Conservation (phyloP, 306 rosid genomes). For the Trichosanthes truncata region DNA sequence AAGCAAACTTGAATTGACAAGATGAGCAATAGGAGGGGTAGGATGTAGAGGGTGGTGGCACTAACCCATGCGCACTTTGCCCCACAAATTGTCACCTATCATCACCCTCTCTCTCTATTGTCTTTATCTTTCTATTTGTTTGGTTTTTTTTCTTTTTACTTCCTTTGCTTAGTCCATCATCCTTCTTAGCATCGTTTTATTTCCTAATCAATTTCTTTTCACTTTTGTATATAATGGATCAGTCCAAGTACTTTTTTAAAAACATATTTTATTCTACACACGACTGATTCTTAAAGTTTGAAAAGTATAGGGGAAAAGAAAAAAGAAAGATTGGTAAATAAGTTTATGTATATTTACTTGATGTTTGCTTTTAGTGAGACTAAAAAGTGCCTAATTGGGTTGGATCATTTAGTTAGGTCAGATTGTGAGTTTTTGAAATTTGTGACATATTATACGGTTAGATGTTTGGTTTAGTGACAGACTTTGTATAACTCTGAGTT, state of each 20-base stretch:
- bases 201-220: background rate
- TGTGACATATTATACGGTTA: background rate
- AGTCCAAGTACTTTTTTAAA: background rate
- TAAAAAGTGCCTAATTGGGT: background rate
- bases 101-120: slow-evolving; percentile 33
- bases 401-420: background rate
- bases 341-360: background rate
- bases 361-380: background rate
- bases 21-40: slow-evolving; percentile 26
- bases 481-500: background rate
- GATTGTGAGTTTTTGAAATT: background rate
- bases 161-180: background rate
- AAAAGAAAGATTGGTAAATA: too few relatives aligned
- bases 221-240: slow-evolving; percentile 3
- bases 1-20: slow-evolving; percentile 23
- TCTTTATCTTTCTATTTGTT: slow-evolving; percentile 13
- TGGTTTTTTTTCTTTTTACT: background rate
- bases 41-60: slow-evolving; percentile 32
- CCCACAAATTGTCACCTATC: slow-evolving; percentile 33
- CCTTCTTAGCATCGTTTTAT: background rate
- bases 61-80: slow-evolving; percentile 39
- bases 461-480: background rate
- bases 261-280: background rate
- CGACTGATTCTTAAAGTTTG: background rate
- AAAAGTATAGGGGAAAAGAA: background rate